Evolutionary conservation across 106 monocot genomes (phyloP), one percentile per base, ranked within the genome.

Genomic region (Dactylorhiza incarnata): DNA sequence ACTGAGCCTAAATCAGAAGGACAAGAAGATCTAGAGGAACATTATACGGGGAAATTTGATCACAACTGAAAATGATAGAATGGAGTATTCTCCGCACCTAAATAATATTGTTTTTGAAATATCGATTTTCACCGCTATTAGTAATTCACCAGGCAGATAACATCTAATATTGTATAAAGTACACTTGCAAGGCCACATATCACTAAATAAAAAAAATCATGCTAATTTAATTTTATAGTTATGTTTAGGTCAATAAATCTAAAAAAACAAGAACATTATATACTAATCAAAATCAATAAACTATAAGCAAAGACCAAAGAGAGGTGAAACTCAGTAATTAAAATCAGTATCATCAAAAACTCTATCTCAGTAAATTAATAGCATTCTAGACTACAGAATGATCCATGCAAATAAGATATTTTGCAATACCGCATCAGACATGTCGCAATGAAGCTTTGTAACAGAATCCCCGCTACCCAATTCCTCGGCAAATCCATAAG

Each of bases 371-470:
- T 7, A 20, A 0, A 20, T 22, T 58, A 58, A 58, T 20, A 58
- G n/a, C 19, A 58, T 7, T 58, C 26, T 29, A 29, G 25, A 29
- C 29, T 1, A 29, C 13, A 25, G 26, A 65, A 65, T 11, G 12
- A 0, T 19, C 0, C 26, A 26, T 12, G 23, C 24, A 58, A 24
- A 23, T 23, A 65, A 25, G 29, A 65, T 11, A 65, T 12, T 11
- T 25, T 65, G 26, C 65, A 65, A 72, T 77, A 77, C 66, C 77
- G 78, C 78, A 78, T 78, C 78, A 55, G 78, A 58, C 78, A 78
- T 78, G 47, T 78, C 78, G 54, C 71, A 78, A 23, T 78, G 78
- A 71, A 78, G 78, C 26, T 78, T 78, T 44, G 78, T 78, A 14
- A 70, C 69, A 54, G 78, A 78, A 78, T 78, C 78, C 53, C 78